Conservation (phyloP, 2,329 filamentous ascomycete genomes). For the Beauveria sp. region DNA sequence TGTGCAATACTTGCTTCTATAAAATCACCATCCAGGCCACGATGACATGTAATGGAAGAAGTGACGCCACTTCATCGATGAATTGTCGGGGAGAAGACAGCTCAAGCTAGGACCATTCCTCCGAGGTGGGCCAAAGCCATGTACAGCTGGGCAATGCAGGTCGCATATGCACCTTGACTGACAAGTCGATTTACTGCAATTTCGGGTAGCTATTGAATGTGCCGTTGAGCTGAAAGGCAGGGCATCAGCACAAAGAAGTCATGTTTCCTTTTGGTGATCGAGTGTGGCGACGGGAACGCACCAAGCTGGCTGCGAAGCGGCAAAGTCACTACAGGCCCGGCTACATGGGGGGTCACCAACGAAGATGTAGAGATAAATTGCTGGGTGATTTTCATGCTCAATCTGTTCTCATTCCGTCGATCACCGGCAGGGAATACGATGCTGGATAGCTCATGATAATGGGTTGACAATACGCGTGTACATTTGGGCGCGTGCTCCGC, state of each 20-base stretch:
- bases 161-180: background rate
- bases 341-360: background rate
- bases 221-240: no score
- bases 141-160: background rate
- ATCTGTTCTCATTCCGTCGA: background rate
- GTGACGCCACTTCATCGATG: conserved; percentile 3
- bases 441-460: background rate
- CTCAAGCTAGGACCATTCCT: conserved; percentile 2
- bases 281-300: background rate
- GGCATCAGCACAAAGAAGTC: background rate
- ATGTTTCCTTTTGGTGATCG: background rate
- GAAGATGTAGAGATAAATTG: no score
- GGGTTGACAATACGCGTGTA: background rate
- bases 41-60: background rate
- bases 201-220: background rate
- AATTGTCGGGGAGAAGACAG: background rate
- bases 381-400: no score
- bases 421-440: background rate
- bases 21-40: background rate
- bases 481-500: background rate
- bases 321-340: background rate
- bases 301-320: background rate
- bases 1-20: background rate
- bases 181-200: background rate
- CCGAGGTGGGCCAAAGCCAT: conserved; percentile 6